Base-by-base conservation (phyloP, 371 early-diverging fungal genomes). In the Apophysomyces elegans region DNA sequence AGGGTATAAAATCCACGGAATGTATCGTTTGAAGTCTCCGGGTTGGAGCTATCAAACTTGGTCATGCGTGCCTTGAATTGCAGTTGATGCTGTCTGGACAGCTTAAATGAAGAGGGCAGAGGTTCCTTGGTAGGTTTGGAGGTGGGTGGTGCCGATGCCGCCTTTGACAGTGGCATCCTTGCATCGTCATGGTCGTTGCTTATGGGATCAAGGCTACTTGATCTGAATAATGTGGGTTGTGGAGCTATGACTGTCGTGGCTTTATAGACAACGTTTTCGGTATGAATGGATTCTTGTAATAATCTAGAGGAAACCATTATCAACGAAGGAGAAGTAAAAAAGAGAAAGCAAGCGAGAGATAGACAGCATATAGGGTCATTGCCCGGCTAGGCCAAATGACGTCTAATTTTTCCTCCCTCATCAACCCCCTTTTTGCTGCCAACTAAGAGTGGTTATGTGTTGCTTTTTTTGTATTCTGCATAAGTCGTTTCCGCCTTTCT, bases 1-100 rank as follows among this genome's bases (percentile, higher is more conserved):
- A 96, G 80, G 0, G 91, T 91, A 66, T 94, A 93, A 64, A 96
- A 95, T 1, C 98, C 97, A n/a, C 93, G 86, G 73, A 88, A 87
- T 7, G 84, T 74, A 58, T 83, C 83, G 41, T 85, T 81, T 7
- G 75, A 76, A 3, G 73, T 71, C 14, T 80, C 78, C 41, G 80
- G 73, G 46, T 80, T 77, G 5, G 81, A 71, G 16, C 76, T 58
- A 65, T 83, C 84, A 63, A 83, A 78, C 56, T 75, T 75, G 11
- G 81, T 72, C 45, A 72, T 60, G 11, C 84, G 75, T 44, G 81
- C 73, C 69, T 73, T 75, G 64, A 83, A 83, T 1, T 67, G 7
- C 13, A 76, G 63, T 8, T 69, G 75, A 5, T 76, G 56, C 59
- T 75, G 66, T 47, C 69, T 74, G 21, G 67, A 9, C 11, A 67